Evolutionary conservation across 2,329 filamentous ascomycete genomes (phyloP).

Genomic region (Fusarium mangiferae): DNA sequence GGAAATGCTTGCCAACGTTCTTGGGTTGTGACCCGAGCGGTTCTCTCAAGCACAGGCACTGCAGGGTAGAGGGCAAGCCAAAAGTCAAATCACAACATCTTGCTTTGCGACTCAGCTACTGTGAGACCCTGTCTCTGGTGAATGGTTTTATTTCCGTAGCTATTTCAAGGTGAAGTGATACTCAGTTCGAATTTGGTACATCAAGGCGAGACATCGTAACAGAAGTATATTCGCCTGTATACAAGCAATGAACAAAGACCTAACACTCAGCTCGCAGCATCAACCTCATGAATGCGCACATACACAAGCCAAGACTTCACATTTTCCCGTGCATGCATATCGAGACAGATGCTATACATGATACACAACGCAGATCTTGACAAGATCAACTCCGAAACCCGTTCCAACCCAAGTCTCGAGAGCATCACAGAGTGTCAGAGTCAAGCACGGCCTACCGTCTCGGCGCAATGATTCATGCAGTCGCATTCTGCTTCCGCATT

Average conservation of each 20-base stretch:
- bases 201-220: not conserved
- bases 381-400: not conserved
- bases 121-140: accelerated
- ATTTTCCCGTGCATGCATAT: not conserved
- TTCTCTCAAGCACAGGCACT: not conserved
- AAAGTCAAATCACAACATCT: accelerated
- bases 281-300: too few species aligned
- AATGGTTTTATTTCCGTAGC: accelerated
- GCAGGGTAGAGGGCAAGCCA: not conserved
- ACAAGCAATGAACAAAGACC: accelerated
- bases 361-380: not conserved
- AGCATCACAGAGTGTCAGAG: not conserved
- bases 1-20: not conserved
- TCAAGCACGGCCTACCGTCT: not conserved
- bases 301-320: too few species aligned
- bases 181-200: too few species aligned
- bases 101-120: too few species aligned
- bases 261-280: too few species aligned
- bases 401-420: not conserved
- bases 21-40: accelerated
- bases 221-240: accelerated
- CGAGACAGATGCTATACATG: too few species aligned
- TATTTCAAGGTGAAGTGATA: accelerated
- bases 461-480: conserved; percentile 19
- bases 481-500: conserved; percentile 3